Evolutionary conservation across 2,329 filamentous ascomycete genomes (phyloP).

Genomic region (Fonsecaea pugnacius): DNA sequence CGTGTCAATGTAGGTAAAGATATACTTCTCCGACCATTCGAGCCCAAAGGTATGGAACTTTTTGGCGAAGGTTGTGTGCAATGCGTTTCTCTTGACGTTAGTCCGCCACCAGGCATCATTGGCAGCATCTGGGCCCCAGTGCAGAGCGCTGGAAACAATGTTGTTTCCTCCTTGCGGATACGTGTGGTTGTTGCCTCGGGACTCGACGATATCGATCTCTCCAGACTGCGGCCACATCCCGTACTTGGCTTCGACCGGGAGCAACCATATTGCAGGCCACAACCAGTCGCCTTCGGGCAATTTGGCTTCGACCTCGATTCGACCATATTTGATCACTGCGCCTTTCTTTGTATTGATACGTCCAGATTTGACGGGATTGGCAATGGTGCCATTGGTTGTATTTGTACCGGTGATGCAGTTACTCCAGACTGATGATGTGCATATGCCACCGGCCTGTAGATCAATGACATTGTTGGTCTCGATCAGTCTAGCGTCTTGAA

Average conservation of each 20-base stretch:
- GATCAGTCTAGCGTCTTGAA: conserved; percentile 71
- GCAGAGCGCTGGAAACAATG: conserved; percentile 76
- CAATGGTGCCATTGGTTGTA: conserved; percentile 73
- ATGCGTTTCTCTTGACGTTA: conserved; percentile 74
- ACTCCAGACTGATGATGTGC: conserved; percentile 64
- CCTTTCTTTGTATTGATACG: conserved; percentile 76
- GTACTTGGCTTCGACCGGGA: conserved; percentile 73
- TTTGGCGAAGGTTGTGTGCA: conserved; percentile 73
- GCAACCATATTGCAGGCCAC: conserved; percentile 89
- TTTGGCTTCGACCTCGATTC: conserved; percentile 77
- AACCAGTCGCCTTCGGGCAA: conserved; percentile 81
- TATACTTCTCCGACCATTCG: conserved; percentile 86
- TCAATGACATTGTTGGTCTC: conserved; percentile 71
- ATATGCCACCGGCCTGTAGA: conserved; percentile 67
- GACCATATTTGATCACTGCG: conserved; percentile 76
- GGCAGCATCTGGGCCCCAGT: conserved; percentile 75
- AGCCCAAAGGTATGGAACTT: conserved; percentile 78
- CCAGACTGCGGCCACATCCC: conserved; percentile 78
- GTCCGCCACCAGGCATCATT: conserved; percentile 84
- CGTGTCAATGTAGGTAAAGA: conserved; percentile 85
- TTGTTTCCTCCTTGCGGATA: conserved; percentile 80
- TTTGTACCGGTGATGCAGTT: conserved; percentile 77
- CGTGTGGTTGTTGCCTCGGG: conserved; percentile 79
- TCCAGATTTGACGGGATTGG: conserved; percentile 77
- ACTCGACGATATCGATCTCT: conserved; percentile 82